Percentiles rank a stretch among this genome's conserved stretches.
phyloP scores from a whole-genome alignment of 768 basidiomycete species.

The Termitomyces sp. region DNA sequence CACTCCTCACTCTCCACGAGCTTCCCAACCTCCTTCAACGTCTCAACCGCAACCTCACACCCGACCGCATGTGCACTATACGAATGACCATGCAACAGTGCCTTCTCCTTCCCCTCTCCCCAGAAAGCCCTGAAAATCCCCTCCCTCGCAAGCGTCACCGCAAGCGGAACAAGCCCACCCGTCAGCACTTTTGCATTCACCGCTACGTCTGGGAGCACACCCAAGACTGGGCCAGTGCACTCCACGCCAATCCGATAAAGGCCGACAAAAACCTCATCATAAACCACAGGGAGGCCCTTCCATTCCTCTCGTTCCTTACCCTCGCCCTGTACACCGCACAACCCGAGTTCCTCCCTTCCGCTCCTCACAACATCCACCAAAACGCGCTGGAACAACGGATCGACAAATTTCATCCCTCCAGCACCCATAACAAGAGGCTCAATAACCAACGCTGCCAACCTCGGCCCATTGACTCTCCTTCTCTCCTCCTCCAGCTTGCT shows the following conservation, averaged over 20 bases:
- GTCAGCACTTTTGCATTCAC: constrained; percentile 93
- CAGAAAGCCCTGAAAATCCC: constrained; percentile 78
- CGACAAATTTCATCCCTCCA: constrained; percentile 95
- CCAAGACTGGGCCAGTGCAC: constrained; percentile 60
- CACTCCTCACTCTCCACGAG: constrained; percentile 47
- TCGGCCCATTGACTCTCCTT: constrained; percentile 20
- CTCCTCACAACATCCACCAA: constrained; percentile 75
- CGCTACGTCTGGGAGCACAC: constrained; percentile 77
- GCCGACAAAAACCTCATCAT: constrained; percentile 94
- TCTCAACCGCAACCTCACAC: constrained; percentile 84
- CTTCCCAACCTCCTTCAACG: constrained; percentile 61
- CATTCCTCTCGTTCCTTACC: constrained; percentile 25
- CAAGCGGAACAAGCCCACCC: constrained; percentile 85
- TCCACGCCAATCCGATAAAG: constrained; percentile 81
- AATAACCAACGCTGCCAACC: constrained; percentile 72
- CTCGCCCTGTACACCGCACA: neutral
- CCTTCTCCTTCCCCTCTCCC: constrained; percentile 71
- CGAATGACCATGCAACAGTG: constrained; percentile 90
- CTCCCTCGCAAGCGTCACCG: constrained; percentile 77
- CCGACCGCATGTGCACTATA: constrained; percentile 95
- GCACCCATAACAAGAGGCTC: constrained; percentile 95
- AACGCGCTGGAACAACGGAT: constrained; percentile 91
- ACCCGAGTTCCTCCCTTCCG: constrained; percentile 1
- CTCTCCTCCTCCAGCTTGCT: constrained; percentile 35
- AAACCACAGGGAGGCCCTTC: constrained; percentile 83